These are phyloP conservation scores for Cystobasidium pallidum DNA, from an alignment of 1,284 basidiomycete genomes.

Conservation along the genomic window DNA sequence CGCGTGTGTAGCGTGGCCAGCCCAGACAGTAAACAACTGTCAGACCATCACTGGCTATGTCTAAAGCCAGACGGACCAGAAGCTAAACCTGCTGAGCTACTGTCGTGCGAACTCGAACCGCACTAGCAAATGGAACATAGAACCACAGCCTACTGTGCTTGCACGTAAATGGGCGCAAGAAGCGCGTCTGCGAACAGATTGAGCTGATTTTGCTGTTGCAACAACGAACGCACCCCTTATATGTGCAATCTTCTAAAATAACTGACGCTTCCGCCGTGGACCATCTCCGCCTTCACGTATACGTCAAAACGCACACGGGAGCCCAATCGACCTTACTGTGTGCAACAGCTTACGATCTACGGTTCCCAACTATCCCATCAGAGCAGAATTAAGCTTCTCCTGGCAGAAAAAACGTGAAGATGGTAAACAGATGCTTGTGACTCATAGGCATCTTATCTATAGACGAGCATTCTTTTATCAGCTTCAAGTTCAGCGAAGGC, in stretches of 20 bases:
- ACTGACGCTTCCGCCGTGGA: too few species aligned
- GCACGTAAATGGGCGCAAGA: slow-evolving; percentile 23
- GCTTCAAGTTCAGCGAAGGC: slow-evolving; percentile 18
- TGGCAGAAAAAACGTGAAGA: slow-evolving; percentile 14
- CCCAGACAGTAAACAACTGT: slow-evolving; percentile 11
- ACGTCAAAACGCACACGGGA: slow-evolving; percentile 19
- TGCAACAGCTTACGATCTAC: neutral
- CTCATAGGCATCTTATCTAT: neutral
- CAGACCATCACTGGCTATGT: slow-evolving; percentile 28
- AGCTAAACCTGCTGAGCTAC: slow-evolving; percentile 27
- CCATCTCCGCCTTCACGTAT: slow-evolving; percentile 9
- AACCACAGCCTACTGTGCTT: slow-evolving; percentile 21
- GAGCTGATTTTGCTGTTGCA: neutral
- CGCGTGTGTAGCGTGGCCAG: slow-evolving; percentile 12
- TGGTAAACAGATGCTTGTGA: slow-evolving; percentile 3
- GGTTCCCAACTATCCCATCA: slow-evolving; percentile 19
- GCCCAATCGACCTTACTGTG: slow-evolving; percentile 29
- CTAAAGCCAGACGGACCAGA: slow-evolving; percentile 24
- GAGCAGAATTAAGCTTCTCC: slow-evolving; percentile 27
- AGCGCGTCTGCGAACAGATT: slow-evolving; percentile 32
- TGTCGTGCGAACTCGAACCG: slow-evolving; percentile 12
- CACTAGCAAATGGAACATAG: slow-evolving; percentile 10
- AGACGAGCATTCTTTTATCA: slow-evolving; percentile 21
- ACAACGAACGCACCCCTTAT: too few species aligned
- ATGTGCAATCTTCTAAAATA: too few species aligned